Percentiles rank a stretch among this genome's conserved stretches.
Conservation (phyloP, 805 yeast genomes). For the Myxozyma sirexii region DNA sequence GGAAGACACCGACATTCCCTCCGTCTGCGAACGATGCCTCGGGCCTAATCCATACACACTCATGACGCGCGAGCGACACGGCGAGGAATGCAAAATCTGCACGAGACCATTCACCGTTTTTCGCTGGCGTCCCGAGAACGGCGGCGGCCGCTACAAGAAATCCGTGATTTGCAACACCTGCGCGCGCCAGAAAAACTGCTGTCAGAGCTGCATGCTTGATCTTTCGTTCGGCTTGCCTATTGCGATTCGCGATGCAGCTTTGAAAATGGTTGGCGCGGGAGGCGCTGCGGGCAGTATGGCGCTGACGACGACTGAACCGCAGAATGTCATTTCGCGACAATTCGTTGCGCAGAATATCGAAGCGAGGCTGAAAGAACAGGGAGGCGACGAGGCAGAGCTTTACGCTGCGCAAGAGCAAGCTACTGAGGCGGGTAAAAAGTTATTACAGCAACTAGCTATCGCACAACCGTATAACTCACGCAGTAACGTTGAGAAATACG, state of each 20-base stretch:
- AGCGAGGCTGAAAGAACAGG: conserved; percentile 37
- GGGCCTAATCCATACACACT: conserved; percentile 69
- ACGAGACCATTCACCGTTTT: conserved; percentile 82
- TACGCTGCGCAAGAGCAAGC: conserved; percentile 39
- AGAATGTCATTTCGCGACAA: conserved; percentile 57
- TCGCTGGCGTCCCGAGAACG: conserved; percentile 63
- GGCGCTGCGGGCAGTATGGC: conserved; percentile 23
- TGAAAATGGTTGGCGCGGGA: conserved; percentile 64
- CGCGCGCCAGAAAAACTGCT: conserved; percentile 75
- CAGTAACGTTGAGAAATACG: conserved; percentile 26
- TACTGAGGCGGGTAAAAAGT: conserved; percentile 51
- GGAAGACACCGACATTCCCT: conserved; percentile 53
- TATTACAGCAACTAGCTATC: conserved; percentile 54
- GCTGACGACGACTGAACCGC: conserved; percentile 48
- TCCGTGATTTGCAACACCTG: conserved; percentile 81
- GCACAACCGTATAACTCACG: conserved; percentile 39
- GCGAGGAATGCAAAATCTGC: conserved; percentile 84
- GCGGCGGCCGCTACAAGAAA: conserved; percentile 46
- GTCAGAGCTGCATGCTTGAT: conserved; percentile 87
- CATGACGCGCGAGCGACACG: conserved; percentile 68
- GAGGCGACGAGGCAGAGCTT: conserved; percentile 35
- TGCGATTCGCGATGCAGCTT: conserved; percentile 74
- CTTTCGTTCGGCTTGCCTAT: conserved; percentile 79
- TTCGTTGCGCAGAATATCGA: conserved; percentile 58
- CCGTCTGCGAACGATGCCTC: conserved; percentile 46